Evolutionary conservation across 306 rosid species (phyloP), one percentile per base, ranked within the genome.

Genomic region (Trifolium subterraneum): DNA sequence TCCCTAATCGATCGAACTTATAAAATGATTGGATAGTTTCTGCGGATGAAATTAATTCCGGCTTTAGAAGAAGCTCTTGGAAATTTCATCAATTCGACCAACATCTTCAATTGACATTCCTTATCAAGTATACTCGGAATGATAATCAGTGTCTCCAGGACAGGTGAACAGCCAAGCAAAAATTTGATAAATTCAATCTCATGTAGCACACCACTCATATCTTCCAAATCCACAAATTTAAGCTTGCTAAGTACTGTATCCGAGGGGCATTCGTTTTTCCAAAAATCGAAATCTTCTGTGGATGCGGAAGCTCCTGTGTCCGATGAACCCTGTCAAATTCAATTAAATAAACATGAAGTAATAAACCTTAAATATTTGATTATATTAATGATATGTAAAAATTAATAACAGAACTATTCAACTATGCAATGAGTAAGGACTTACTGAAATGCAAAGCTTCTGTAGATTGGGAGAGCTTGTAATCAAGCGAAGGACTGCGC

Each of bases 361-460:
- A 44, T 42, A 15, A 33, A 74, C 56, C 52, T 68, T 41, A 51
- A 25, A 61, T 69, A 61, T 15, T 59, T 55, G 16, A 31, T 4
- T 61, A 6, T 15, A 58, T 13, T 1, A 10, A 35, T 35, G 5
- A 15, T 61, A 18, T 61, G 44, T 6, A 63, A 16, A 15, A 29
- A n/a, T 11, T 31, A 62, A 62, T 8, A 33, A 35, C 23, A 60
- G 10, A 56, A 56, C 8, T 56, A 56, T 56, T 45, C 51, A 27
- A n/a, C 14, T 14, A 8, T 38, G 22, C 15, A 35, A 18, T 10
- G 33, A 61, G 20, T 16, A 63, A 62, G 61, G 70, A 78, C 90
- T 78, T 87, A 92, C 97, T 19, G 95, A 92, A 79, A 92, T 81
- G 35, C 84, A 95, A 80, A 94, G 93, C 68, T 92, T 91, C 86